Evolutionary conservation across 164 flowering plant species (phyloP).

Genomic region (Saururus chinensis): DNA sequence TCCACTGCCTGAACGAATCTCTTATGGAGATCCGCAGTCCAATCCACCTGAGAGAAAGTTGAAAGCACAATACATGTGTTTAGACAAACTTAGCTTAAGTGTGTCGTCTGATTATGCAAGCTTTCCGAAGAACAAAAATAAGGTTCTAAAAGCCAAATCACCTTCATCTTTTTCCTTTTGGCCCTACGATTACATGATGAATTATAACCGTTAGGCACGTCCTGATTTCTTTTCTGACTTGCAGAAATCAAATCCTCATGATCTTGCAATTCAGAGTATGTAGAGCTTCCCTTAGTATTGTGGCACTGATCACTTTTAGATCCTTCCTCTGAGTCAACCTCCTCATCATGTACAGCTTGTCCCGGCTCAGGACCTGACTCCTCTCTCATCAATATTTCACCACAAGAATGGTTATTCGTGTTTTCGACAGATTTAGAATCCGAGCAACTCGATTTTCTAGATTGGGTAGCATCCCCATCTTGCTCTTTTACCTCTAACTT

Average conservation of each 20-base stretch:
- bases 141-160: conserved; percentile 7
- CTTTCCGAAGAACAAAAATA: not conserved
- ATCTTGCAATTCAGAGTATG: conserved; percentile 10
- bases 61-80: not conserved
- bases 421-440: conserved; percentile 80
- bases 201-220: conserved; percentile 18
- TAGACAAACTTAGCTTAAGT: not conserved
- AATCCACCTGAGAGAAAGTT: conserved; percentile 49
- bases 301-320: conserved; percentile 14
- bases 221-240: conserved; percentile 14
- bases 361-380: conserved; percentile 9
- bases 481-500: conserved; percentile 43
- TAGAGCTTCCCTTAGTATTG: conserved; percentile 4
- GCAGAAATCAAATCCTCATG: conserved; percentile 10
- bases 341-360: conserved; percentile 33
- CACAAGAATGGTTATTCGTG: conserved; percentile 28
- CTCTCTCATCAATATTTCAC: conserved; percentile 13
- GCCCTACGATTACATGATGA: conserved; percentile 24
- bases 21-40: conserved; percentile 81
- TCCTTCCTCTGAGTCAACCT: conserved; percentile 29
- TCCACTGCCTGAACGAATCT: conserved; percentile 75
- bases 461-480: conserved; percentile 23
- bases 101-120: not conserved
- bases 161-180: conserved; percentile 51
- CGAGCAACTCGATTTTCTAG: not conserved